Evolutionary conservation across 345 rosid genomes (phyloP), one percentile per base, ranked within the genome.

Genomic region (Aegle marmelos): DNA sequence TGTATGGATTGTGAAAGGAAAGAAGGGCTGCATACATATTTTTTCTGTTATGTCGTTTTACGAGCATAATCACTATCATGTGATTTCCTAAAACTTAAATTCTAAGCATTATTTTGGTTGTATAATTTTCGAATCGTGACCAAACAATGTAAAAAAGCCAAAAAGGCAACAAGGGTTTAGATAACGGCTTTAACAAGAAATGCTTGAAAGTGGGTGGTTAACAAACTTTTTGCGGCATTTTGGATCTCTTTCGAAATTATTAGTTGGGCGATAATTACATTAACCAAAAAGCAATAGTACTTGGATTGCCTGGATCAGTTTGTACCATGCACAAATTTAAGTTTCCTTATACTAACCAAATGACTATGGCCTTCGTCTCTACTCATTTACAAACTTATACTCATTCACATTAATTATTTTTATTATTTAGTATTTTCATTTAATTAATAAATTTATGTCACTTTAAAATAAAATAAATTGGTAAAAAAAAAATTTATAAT

Each of bases 141-240:
- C 89, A 67, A 80, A 83, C 76, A 37, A 61, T 37, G 33, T 59
- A 86, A 76, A 70, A 62, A 62, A 41, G 17, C 64, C 66, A 59
- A 70, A 9, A 76, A 33, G 7, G 41, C 25, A 28, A 37, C 61
- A 22, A 13, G 30, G 9, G 11, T 22, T 84, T 84, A 25, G 81
- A 78, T 71, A 87, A 85, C 90, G 84, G 86, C 74, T 75, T 75
- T 70, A 85, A 85, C 86, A 83, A 87, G 85, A 77, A 82, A 87
- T 62, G 67, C 53, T 79, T 75, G 79, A 77, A 67, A 82, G 78
- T 74, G 73, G 72, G 79, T 68, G 58, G 70, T 77, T 81, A 84
- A 82, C 87, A 72, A 82, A 82, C 76, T 59, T 68, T 9, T 77
- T 27, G 9, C 53, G 41, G 8, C 54, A 70, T 66, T 53, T 70